Base-by-base conservation (phyloP, 305 asterid genomes). In the Caryopteris hybrid region DNA sequence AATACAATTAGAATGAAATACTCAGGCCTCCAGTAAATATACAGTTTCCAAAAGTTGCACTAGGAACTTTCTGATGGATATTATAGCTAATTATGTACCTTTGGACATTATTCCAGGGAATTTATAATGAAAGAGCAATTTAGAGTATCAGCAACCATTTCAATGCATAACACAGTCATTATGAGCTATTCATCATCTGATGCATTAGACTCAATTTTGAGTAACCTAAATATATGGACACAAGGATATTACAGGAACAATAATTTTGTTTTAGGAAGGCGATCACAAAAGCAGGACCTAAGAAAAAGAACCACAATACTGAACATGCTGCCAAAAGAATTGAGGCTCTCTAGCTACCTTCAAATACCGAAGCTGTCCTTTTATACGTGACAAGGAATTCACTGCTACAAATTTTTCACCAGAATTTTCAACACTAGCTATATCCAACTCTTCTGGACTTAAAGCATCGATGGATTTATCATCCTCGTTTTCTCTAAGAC, bases 301-400 rank as follows among this genome's bases (percentile, higher is more conserved):
- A 43, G 54, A 50, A 23, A 55, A 57, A 65, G 67, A 66, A 64
- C 43, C 14, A 39, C 47, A 62, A 34, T 21, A 72, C 72, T 38
- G 47, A 41, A 59, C 25, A 56, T 53, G 64, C 29, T 16, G 66
- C 70, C 36, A 75, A 31, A 73, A n/a, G 12, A 43, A 14, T 6
- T 2, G 56, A 55, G 73, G 61, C 14, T 36, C 29, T 56, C 12
- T 62, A 63, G 36, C 62, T 82, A 91, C 99, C 97, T 87, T 88
- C 83, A 94, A 88, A 83, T 89, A 94, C 67, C 99, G 98, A 70
- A 94, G 96, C 76, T 94, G 97, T 69, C 98, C 98, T 79, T 81
- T 91, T 76, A 85, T 76, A 51, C 94, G 96, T 6, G 90, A 81
- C 75, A 94, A 70, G 65, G 86, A 82, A 80, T 89, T 83, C 79